Evolutionary conservation across 257 asterid species (phyloP), one percentile per base, ranked within the genome.

Genomic region (Solanum corneliomulleri): DNA sequence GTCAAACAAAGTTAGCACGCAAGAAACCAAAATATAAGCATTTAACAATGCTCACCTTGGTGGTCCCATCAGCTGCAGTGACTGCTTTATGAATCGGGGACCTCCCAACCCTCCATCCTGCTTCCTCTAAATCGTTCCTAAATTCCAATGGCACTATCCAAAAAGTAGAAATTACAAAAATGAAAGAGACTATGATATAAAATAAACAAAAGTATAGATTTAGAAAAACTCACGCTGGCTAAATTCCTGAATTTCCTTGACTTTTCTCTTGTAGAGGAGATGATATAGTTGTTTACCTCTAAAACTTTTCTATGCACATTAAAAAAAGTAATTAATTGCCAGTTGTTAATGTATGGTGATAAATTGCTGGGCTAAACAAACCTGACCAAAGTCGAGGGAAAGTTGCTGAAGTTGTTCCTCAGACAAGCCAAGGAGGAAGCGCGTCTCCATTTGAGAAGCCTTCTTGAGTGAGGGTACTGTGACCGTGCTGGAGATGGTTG

Each of bases 281-380:
- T 94, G 98, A 88, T 96, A 95, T 92, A 96, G 91, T 86, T 96
- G 99, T 64, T 95, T 96, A 84, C 98, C 99, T 87, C 99, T 93
- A 81, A 95, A 96, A 82, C 93, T 91, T 83, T 95, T 91, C 99
- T 96, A 92, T 88, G 49, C 47, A 45, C 23, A 71, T 39, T 85
- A 68, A 60, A 82, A 42, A 47, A 39, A 80, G 68, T 47, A 47
- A 29, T 10, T 25, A 29, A 27, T 39, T 25, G 8, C 23, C 47
- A 42, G 1, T 42, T 12, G 37, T 52, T 58, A 13, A 83, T 33
- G 35, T 25, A 44, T 44, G 58, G 64, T 9, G 29, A 37, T 14
- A 85, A 69, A 69, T 16, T 33, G 35, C 7, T 42, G 49, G 27
- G 68, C 29, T 44, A 20, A 72, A 39, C 86, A 31, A 49, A 96